phyloP scores from a whole-genome alignment of 176 grass and related monocot genomes.

The Ensete ventricosum region DNA sequence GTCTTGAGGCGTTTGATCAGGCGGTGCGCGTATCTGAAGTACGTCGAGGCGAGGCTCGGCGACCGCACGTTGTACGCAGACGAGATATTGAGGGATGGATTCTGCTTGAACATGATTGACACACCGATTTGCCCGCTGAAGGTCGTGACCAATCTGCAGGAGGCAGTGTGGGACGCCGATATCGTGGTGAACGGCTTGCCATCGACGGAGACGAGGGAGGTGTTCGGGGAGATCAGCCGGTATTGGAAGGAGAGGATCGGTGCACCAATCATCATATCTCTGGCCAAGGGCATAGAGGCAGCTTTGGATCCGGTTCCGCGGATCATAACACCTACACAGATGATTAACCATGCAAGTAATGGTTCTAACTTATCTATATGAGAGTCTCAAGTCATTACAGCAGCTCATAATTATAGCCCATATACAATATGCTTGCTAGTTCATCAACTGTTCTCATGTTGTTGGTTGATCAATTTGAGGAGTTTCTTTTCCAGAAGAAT shows the following conservation, averaged over 20 bases:
- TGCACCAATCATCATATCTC: slow-evolving; percentile 61
- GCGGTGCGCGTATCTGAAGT: slow-evolving; percentile 87
- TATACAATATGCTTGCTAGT: not conserved
- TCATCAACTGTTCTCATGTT: not conserved
- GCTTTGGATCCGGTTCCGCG: slow-evolving; percentile 67
- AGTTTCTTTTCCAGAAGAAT: no score
- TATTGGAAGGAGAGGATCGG: slow-evolving; percentile 92
- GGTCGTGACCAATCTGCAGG: slow-evolving; percentile 96
- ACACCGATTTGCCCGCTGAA: slow-evolving; percentile 91
- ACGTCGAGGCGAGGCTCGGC: slow-evolving; percentile 78
- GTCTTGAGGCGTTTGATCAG: slow-evolving; percentile 66
- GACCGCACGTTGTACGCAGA: slow-evolving; percentile 83
- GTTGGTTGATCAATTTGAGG: not conserved
- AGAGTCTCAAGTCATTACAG: not conserved
- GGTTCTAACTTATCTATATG: not conserved
- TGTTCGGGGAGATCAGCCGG: slow-evolving; percentile 70
- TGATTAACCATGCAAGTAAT: slow-evolving; percentile 90
- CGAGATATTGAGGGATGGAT: slow-evolving; percentile 86
- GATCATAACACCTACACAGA: slow-evolving; percentile 93
- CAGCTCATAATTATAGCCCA: no score
- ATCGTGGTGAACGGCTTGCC: slow-evolving; percentile 90
- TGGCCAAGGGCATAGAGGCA: slow-evolving; percentile 94
- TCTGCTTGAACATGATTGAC: slow-evolving; percentile 98
- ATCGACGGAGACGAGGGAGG: slow-evolving; percentile 77
- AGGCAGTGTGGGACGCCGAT: slow-evolving; percentile 97